Conservation (phyloP, 768 basidiomycete genomes). For the Termitomyces sp. region DNA sequence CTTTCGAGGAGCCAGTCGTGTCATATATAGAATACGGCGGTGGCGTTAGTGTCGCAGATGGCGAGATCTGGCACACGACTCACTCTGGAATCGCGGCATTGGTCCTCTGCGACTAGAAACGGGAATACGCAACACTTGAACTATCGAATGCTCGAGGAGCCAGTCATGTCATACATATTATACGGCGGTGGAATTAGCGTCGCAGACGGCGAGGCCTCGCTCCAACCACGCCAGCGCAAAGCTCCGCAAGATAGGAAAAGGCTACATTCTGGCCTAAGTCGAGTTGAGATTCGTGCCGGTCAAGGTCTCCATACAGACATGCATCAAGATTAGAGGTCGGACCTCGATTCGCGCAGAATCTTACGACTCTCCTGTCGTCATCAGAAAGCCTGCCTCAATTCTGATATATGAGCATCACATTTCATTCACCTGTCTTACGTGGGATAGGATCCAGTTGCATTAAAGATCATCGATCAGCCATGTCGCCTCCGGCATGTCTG, state of each 20-base stretch:
- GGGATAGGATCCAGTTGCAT: not conserved
- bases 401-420: not conserved
- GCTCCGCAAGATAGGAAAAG: not conserved
- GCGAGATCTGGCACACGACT: too few relatives aligned
- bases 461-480: too few relatives aligned
- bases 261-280: not conserved
- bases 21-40: not conserved
- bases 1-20: not conserved
- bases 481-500: too few relatives aligned
- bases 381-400: not conserved
- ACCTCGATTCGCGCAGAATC: not conserved
- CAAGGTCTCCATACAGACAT: too few relatives aligned
- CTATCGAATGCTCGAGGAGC: not conserved
- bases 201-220: too few relatives aligned
- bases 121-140: too few relatives aligned
- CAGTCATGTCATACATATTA: not conserved
- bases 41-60: too few relatives aligned
- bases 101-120: too few relatives aligned
- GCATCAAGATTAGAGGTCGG: too few relatives aligned
- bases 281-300: not conserved
- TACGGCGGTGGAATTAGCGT: not conserved
- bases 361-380: not conserved
- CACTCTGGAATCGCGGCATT: too few relatives aligned
- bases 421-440: not conserved
- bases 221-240: not conserved